These are phyloP conservation scores for Mortierella claussenii DNA, from an alignment of 192 early-diverging fungal genomes.

Conservation along the genomic window DNA sequence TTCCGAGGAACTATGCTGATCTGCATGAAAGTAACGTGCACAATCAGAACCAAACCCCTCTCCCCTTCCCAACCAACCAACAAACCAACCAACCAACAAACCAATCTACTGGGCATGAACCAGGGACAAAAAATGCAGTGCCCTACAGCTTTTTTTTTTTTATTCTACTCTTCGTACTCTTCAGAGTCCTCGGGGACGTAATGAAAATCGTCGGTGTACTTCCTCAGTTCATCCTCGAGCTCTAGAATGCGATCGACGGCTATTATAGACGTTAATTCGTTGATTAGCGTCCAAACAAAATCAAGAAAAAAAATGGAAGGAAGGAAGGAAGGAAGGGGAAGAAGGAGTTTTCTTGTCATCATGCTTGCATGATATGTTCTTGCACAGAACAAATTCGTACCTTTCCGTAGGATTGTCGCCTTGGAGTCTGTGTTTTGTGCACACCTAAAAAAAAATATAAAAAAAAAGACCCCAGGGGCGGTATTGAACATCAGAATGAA, in stretches of 20 bases:
- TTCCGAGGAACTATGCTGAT: too few species aligned
- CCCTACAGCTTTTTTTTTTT: too few species aligned
- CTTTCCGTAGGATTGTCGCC: constrained; percentile 29
- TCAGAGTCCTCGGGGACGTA: background rate
- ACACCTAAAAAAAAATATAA: constrained; percentile 16
- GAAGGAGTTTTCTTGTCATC: background rate
- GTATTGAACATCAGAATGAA: too few species aligned
- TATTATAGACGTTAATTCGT: background rate
- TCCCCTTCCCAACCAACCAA: too few species aligned
- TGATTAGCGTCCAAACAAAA: background rate
- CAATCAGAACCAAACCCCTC: too few species aligned
- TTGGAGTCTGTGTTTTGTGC: constrained; percentile 44
- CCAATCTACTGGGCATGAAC: too few species aligned
- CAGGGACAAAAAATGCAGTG: too few species aligned
- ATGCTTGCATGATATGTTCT: background rate
- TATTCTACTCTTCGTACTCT: constrained; percentile 6
- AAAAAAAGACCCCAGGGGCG: too few species aligned
- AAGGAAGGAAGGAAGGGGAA: background rate
- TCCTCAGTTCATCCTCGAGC: constrained; percentile 27
- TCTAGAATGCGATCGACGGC: constrained; percentile 33
- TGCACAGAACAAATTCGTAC: background rate
- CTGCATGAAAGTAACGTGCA: too few species aligned
- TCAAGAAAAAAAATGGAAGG: background rate
- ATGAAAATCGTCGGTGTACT: constrained; percentile 8
- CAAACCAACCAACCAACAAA: too few species aligned